phyloP scores from a whole-genome alignment of 768 basidiomycete species.

The Podaxis sp. region DNA sequence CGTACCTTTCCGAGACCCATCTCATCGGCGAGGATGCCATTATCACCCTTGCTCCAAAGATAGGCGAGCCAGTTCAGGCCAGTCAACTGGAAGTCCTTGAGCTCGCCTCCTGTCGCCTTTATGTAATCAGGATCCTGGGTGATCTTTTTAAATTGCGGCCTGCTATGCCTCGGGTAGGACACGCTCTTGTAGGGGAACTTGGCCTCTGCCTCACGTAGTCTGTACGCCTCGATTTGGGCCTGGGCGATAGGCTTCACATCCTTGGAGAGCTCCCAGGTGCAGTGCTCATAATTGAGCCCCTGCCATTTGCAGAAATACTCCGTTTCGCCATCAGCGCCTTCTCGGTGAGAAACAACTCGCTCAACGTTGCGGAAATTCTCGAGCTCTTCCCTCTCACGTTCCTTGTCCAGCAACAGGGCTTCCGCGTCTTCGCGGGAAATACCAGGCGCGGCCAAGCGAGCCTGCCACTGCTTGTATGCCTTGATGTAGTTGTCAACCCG shows the following conservation, averaged over 20 bases:
- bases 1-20: conserved; percentile 97
- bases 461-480: conserved; percentile 73
- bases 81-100: conserved; percentile 98
- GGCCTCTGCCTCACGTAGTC: conserved; percentile 70
- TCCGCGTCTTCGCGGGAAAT: conserved; percentile 88
- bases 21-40: conserved; percentile 97
- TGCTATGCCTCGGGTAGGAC: conserved; percentile 58
- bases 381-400: conserved; percentile 87
- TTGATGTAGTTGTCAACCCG: conserved; percentile 99
- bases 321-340: conserved; percentile 53
- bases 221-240: conserved; percentile 77
- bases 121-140: conserved; percentile 88
- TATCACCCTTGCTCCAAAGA: conserved; percentile 91
- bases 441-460: conserved; percentile 60
- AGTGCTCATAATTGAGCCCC: conserved; percentile 88
- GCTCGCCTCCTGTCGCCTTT: conserved; percentile 67
- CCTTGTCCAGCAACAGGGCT: conserved; percentile 84
- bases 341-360: conserved; percentile 80
- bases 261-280: conserved; percentile 90
- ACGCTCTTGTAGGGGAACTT: conserved; percentile 86
- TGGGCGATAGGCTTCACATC: conserved; percentile 79
- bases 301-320: conserved; percentile 99
- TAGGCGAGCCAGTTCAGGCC: conserved; percentile 99
- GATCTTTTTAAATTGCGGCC: conserved; percentile 84
- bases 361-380: conserved; percentile 92